Evolutionary conservation across 345 rosid genomes (phyloP).

Genomic region (Citrus medica): DNA sequence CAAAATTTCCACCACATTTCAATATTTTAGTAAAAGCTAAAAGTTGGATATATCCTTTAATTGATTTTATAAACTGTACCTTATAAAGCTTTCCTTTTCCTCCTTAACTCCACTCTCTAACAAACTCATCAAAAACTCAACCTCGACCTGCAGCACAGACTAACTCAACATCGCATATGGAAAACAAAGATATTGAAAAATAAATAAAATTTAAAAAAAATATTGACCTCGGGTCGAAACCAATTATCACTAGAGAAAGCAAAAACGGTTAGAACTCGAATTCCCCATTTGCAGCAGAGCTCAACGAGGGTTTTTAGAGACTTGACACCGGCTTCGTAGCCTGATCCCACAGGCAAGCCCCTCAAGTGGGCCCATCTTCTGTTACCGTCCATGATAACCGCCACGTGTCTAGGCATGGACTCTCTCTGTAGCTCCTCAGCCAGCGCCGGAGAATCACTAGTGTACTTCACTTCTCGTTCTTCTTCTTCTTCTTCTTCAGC

Average conservation of each 20-base stretch:
- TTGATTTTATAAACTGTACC: slow-evolving; percentile 6
- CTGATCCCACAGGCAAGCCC: slow-evolving; percentile 16
- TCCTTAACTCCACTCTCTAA: slow-evolving; percentile 16
- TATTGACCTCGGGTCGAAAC: slow-evolving; percentile 24
- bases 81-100: slow-evolving; percentile 13
- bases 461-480: background rate
- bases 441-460: background rate
- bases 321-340: slow-evolving; percentile 26
- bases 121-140: slow-evolving; percentile 24
- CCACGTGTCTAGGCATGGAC: slow-evolving; percentile 28
- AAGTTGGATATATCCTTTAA: background rate
- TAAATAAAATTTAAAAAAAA: background rate
- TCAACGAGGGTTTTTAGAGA: slow-evolving; percentile 15
- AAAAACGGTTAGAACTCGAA: slow-evolving; percentile 21
- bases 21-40: background rate
- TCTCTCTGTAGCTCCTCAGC: slow-evolving; percentile 16
- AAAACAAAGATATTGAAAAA: background rate
- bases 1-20: background rate
- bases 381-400: slow-evolving; percentile 28
- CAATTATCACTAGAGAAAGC: slow-evolving; percentile 34
- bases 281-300: slow-evolving; percentile 26
- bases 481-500: background rate
- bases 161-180: background rate
- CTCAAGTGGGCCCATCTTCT: slow-evolving; percentile 22
- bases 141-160: slow-evolving; percentile 22